Percentiles rank a stretch among this genome's conserved stretches.
These are phyloP conservation scores for Colletotrichum liriopes DNA, from an alignment of 2,329 filamentous ascomycete species.

Conservation along the genomic window DNA sequence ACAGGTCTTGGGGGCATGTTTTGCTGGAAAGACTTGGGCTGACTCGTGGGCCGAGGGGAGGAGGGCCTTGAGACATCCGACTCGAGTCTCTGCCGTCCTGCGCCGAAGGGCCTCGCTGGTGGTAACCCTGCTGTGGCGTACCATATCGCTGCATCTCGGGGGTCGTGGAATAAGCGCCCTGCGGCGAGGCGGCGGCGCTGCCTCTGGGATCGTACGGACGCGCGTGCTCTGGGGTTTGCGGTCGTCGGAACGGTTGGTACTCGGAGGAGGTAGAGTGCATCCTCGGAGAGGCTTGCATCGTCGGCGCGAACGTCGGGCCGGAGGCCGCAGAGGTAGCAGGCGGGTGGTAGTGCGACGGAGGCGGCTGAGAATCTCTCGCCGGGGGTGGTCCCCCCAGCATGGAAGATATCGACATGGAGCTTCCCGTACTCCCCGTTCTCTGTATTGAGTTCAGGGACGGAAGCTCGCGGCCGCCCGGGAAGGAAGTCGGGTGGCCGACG, in stretches of 20 bases:
- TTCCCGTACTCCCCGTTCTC: constrained; percentile 63
- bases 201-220: constrained; percentile 68
- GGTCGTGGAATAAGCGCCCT: constrained; percentile 68
- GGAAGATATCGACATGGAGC: constrained; percentile 74
- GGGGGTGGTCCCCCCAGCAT: constrained; percentile 70
- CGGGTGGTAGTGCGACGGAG: constrained; percentile 60
- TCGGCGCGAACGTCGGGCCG: constrained; percentile 62
- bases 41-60: constrained; percentile 66
- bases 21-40: constrained; percentile 64
- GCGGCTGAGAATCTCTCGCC: constrained; percentile 59
- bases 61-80: constrained; percentile 49
- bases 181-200: constrained; percentile 63
- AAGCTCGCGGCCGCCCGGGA: constrained; percentile 66
- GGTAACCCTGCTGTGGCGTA: constrained; percentile 69
- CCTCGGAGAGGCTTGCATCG: constrained; percentile 70
- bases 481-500: constrained; percentile 61
- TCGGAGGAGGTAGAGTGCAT: constrained; percentile 71
- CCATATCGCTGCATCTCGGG: constrained; percentile 73
- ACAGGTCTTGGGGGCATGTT: constrained; percentile 61
- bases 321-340: constrained; percentile 55
- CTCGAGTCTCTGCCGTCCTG: constrained; percentile 61
- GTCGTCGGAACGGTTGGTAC: constrained; percentile 75
- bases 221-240: constrained; percentile 81
- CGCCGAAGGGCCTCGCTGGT: constrained; percentile 65
- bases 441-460: constrained; percentile 67